Evolutionary conservation across 2,329 filamentous ascomycete genomes (phyloP).

Genomic region (Epichloe scottii): DNA sequence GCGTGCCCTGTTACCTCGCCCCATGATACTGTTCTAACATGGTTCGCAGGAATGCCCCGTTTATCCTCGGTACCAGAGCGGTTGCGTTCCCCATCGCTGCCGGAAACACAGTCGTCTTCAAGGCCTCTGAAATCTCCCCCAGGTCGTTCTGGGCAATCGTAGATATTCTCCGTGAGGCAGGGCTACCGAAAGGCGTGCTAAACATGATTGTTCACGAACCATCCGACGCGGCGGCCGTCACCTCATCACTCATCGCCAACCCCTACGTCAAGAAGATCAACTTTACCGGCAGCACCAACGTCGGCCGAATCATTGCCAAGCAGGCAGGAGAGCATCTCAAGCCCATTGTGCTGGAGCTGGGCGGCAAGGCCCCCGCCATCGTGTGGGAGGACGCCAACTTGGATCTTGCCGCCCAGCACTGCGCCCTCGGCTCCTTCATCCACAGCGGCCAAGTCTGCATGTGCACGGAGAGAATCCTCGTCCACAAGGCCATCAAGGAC

Average conservation of each 20-base stretch:
- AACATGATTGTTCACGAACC: conserved; percentile 59
- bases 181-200: conserved; percentile 61
- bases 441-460: conserved; percentile 77
- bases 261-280: conserved; percentile 65
- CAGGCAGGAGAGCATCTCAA: conserved; percentile 64
- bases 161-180: conserved; percentile 56
- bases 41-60: conserved; percentile 42
- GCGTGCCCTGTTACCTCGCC: no score
- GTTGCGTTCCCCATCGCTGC: conserved; percentile 57
- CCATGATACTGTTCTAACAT: background rate
- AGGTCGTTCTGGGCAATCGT: conserved; percentile 50
- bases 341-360: conserved; percentile 68
- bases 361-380: conserved; percentile 69
- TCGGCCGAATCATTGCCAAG: conserved; percentile 60
- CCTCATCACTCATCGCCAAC: conserved; percentile 53
- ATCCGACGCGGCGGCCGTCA: conserved; percentile 54
- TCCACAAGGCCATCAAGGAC: conserved; percentile 34
- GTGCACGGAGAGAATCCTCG: conserved; percentile 63
- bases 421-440: conserved; percentile 57
- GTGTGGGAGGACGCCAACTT: conserved; percentile 72
- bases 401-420: conserved; percentile 54
- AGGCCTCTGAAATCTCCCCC: conserved; percentile 57
- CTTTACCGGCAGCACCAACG: conserved; percentile 67
- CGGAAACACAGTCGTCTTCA: conserved; percentile 66
- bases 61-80: conserved; percentile 39